Base-by-base conservation (phyloP, 176 grass and related monocot species). In the Cocos nucifera region DNA sequence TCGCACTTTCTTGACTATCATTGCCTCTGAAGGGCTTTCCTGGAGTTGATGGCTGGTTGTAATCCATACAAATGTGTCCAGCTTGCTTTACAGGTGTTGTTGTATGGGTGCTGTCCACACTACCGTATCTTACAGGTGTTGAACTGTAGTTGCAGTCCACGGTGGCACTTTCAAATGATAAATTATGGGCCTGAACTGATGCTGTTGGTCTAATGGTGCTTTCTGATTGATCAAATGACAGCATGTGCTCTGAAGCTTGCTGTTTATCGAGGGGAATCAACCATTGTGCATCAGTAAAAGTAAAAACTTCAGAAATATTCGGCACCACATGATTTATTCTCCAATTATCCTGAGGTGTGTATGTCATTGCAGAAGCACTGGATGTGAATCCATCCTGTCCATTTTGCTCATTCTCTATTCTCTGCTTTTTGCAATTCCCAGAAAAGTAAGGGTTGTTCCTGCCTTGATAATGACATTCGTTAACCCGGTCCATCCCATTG, bases 351-450 rank as follows among this genome's bases (percentile, higher is more conserved):
- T 17, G 39, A 35, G 62, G 63, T 24, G 58, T 26, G 61, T 59
- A 49, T 75, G 57, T 18, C n/a, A 64, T 50, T 22, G 80, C 71
- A 68, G 67, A 64, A 69, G 78, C 17, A 5, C 66, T 84, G 18
- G 9, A 15, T 17, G 1, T 16, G 21, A 27, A 17, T 59, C 49
- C 49, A 51, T 75, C 64, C 58, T 74, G 39, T 12, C 27, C 6
- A 61, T 62, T 85, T 16, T 58, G 72, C 59, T 75, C 67, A 67
- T 77, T 39, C 21, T 78, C 73, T 17, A 49, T 29, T 77, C 64
- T 82, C 64, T 62, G 81, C 55, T 76, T 95, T 63, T 95, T 88
- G 60, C 21, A 56, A 49, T 29, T 58, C 66, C 80, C 67, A 59
- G 79, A 29, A 54, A 67, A 62, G 63, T 64, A 63, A 75, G 52